Evolutionary conservation across 2,329 filamentous ascomycete species (phyloP).

Genomic region (Cyphellophora europaea): DNA sequence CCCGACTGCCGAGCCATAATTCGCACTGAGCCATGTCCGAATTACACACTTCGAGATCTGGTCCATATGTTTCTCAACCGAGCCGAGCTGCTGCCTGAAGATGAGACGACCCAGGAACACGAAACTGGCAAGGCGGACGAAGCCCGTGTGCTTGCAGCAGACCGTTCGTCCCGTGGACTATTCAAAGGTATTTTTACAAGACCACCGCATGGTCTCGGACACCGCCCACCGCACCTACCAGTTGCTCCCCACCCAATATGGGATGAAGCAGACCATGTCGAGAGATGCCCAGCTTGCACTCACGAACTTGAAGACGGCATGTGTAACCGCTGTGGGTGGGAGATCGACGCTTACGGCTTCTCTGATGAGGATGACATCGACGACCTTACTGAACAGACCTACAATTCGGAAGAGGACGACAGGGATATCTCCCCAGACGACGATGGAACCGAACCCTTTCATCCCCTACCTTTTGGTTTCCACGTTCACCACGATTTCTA

Average conservation of each 20-base stretch:
- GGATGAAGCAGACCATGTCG: slow-evolving; percentile 50
- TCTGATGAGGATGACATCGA: neutral
- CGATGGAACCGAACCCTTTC: too few relatives aligned
- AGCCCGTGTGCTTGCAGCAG: slow-evolving; percentile 48
- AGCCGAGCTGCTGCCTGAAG: slow-evolving; percentile 51
- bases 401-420: too few relatives aligned
- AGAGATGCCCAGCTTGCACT: slow-evolving; percentile 53
- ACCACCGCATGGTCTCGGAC: slow-evolving; percentile 6
- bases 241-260: slow-evolving; percentile 30
- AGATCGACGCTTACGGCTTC: slow-evolving; percentile 2
- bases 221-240: too few relatives aligned
- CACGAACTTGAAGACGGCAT: slow-evolving; percentile 55
- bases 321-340: slow-evolving; percentile 47
- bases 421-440: too few relatives aligned
- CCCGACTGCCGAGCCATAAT: slow-evolving; percentile 57
- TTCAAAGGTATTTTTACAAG: slow-evolving; percentile 53
- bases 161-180: slow-evolving; percentile 51
- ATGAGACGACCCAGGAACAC: slow-evolving; percentile 56
- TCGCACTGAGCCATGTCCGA: slow-evolving; percentile 50
- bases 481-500: too few relatives aligned
- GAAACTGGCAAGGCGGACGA: slow-evolving; percentile 48
- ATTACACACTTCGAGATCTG: slow-evolving; percentile 57
- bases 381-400: neutral
- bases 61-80: slow-evolving; percentile 53
- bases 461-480: too few relatives aligned